phyloP scores from a whole-genome alignment of 1,139 yeast genomes.

The Lodderomyces jiufengensis region DNA sequence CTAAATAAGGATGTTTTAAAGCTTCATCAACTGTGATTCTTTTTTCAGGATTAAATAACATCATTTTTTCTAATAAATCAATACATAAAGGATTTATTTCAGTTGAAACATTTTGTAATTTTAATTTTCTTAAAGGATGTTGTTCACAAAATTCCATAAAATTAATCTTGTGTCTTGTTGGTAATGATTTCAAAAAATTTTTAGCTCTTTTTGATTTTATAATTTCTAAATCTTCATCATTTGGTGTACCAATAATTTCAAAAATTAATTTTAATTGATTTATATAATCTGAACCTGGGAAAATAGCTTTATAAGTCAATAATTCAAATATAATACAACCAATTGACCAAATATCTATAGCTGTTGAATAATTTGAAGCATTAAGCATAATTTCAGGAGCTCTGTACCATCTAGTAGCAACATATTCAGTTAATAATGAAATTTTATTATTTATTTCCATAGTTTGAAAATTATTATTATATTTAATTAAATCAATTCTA shows the following conservation, averaged over 20 bases:
- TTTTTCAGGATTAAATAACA: constrained; percentile 75
- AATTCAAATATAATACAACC: constrained; percentile 96
- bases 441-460: constrained; percentile 25
- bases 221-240: constrained; percentile 72
- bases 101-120: constrained; percentile 15
- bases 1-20: constrained; percentile 75
- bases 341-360: constrained; percentile 95
- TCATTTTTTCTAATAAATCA: constrained; percentile 70
- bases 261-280: constrained; percentile 84
- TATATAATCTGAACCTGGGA: constrained; percentile 93
- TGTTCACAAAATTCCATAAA: constrained; percentile 15
- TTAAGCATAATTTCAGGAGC: constrained; percentile 94
- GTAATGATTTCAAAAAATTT: constrained; percentile 76
- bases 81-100: constrained; percentile 63
- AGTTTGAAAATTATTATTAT: constrained; percentile 15
- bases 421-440: constrained; percentile 85
- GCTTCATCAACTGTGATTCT: constrained; percentile 82
- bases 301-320: constrained; percentile 79
- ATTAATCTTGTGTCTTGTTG: constrained; percentile 22
- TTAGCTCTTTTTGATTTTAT: constrained; percentile 83
- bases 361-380: constrained; percentile 88
- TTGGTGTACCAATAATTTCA: constrained; percentile 88
- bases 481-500: constrained; percentile 39
- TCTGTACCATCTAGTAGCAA: constrained; percentile 95
- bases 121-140: constrained; percentile 19